phyloP scores from a whole-genome alignment of 2,329 filamentous ascomycete species.

The Hypoxylon rubiginosum region DNA sequence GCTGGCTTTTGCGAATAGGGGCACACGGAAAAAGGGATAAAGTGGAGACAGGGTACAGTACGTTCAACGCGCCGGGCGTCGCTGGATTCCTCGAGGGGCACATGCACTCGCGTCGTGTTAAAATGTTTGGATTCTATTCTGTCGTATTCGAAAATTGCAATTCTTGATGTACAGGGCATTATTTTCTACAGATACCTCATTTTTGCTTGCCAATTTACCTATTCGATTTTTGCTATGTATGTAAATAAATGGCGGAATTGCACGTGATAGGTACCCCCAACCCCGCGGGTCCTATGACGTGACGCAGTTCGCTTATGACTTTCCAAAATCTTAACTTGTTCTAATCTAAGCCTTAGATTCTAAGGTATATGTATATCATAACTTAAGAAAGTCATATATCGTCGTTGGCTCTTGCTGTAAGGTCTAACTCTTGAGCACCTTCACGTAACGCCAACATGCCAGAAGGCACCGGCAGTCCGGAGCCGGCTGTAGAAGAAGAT shows the following conservation, averaged over 20 bases:
- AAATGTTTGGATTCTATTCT: not conserved
- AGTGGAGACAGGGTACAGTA: not conserved
- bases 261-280: not conserved
- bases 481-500: not conserved
- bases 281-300: conserved; percentile 1
- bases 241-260: not conserved
- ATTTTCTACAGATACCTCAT: not conserved
- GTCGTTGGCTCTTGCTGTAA: not conserved
- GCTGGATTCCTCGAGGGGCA: not conserved
- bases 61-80: too few relatives aligned
- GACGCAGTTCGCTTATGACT: not conserved
- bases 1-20: not conserved
- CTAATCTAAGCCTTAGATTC: too few relatives aligned
- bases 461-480: not conserved
- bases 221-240: not conserved
- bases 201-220: not conserved
- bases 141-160: not conserved
- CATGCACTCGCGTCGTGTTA: not conserved
- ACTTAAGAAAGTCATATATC: not conserved
- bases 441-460: not conserved
- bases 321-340: too few relatives aligned
- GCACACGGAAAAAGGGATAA: not conserved
- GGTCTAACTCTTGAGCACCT: not conserved
- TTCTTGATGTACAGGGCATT: conserved; percentile 7
- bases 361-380: not conserved